phyloP scores from a whole-genome alignment of 1,284 basidiomycete genomes.

The Cutaneotrichosporon sp. region DNA sequence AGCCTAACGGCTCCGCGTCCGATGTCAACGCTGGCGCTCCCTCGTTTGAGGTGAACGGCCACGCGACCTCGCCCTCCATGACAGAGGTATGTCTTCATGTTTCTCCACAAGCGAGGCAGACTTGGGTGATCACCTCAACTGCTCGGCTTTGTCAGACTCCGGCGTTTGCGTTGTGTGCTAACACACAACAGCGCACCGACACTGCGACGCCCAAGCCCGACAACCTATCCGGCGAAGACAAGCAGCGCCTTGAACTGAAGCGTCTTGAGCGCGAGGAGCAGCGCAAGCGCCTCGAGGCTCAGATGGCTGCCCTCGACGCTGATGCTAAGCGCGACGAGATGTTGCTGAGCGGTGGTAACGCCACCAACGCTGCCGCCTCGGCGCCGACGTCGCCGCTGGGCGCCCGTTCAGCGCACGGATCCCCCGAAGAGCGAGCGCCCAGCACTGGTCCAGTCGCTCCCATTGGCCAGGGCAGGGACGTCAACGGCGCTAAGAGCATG shows the following conservation, averaged over 20 bases:
- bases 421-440: conserved; percentile 14
- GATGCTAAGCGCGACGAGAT: conserved; percentile 69
- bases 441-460: conserved; percentile 26
- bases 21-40: conserved; percentile 21
- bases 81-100: conserved; percentile 31
- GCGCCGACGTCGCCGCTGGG: conserved; percentile 40
- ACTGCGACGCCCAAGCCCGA: conserved; percentile 9
- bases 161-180: too few species aligned
- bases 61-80: conserved; percentile 26
- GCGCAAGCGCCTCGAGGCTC: conserved; percentile 84
- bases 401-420: conserved; percentile 7
- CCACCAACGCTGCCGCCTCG: conserved; percentile 30
- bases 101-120: background rate
- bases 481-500: conserved; percentile 50
- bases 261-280: conserved; percentile 77
- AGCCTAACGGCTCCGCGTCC: conserved; percentile 26
- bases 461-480: conserved; percentile 32
- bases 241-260: conserved; percentile 79
- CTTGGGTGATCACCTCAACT: too few species aligned
- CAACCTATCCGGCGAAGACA: conserved; percentile 4
- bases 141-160: too few species aligned
- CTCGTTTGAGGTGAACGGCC: conserved; percentile 31
- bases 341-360: conserved; percentile 53
- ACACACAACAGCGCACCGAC: background rate
- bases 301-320: conserved; percentile 85